These are phyloP conservation scores for Quercus wislizeni DNA, from an alignment of 306 rosid genomes.

Conservation along the genomic window DNA sequence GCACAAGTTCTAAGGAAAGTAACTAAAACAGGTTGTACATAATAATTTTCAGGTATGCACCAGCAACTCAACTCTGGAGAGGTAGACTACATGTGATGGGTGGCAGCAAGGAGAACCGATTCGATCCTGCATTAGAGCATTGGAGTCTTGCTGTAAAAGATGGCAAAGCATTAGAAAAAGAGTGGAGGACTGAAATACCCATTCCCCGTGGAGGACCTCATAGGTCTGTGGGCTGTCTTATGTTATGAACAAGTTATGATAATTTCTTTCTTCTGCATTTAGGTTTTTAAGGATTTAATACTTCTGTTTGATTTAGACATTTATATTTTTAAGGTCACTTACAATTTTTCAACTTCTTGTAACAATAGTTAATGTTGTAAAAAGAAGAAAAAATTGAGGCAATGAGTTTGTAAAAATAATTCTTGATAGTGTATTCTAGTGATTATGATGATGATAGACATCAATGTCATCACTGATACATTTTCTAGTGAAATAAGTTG, in stretches of 20 bases:
- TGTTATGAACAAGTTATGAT: constrained; percentile 11
- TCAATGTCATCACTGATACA: neutral
- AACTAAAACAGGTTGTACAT: constrained; percentile 11
- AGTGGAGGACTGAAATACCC: constrained; percentile 78
- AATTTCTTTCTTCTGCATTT: neutral
- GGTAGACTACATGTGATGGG: constrained; percentile 99
- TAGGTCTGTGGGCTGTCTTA: constrained; percentile 45
- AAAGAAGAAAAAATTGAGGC: neutral
- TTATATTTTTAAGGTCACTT: neutral
- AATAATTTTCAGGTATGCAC: constrained; percentile 70
- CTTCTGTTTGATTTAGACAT: neutral
- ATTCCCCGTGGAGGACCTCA: constrained; percentile 99
- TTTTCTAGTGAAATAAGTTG: neutral
- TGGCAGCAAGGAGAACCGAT: constrained; percentile 96
- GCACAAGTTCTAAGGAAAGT: too few relatives aligned
- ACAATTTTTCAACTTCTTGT: neutral
- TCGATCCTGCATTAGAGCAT: constrained; percentile 86
- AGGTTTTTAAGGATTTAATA: constrained; percentile 2
- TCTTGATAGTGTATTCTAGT: neutral
- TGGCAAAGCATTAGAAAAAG: constrained; percentile 72
- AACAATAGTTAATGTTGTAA: neutral
- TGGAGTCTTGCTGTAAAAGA: constrained; percentile 94
- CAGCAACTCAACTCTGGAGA: constrained; percentile 96
- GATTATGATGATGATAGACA: neutral
- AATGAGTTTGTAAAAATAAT: neutral